Evolutionary conservation across 2,329 filamentous ascomycete species (phyloP), one percentile per base, ranked within the genome.

Genomic region (Pleoardoris graminearum): DNA sequence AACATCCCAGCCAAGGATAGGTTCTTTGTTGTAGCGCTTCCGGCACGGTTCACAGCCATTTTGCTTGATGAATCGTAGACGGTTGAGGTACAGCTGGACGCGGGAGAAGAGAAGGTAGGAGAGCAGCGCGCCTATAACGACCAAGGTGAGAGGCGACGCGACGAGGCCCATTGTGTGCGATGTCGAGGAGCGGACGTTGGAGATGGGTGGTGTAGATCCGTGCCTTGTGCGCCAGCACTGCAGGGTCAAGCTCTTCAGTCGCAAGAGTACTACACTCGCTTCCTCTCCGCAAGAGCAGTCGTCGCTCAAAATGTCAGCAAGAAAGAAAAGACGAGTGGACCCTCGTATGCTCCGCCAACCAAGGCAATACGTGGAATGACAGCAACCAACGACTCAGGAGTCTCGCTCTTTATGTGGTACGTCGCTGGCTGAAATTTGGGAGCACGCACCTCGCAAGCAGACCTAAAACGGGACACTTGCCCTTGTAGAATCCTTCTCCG

Each of bases 1-100:
- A 33, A 79, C 65, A 62, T 84, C 80, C 22, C 80, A 59, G 2
- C 83, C 84, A 3, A 85, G 69, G 49, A 86, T 60, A 0, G 77
- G 80, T 58, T 85, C 84, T 49, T 76, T 76, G 67, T 83, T 78
- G 3, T 79, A 79, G 54, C 76, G 80, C 7, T 57, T 52, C 2
- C 67, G 62, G n/a, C 75, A 73, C 7, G 75, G 74, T 43, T 79
- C 69, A 64, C 81, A 83, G 42, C 79, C 79, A 61, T 80, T 72
- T 25, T 73, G 68, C 17, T 67, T 70, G 49, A 67, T 74, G 43
- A 77, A 63, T 11, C 66, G 67, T 36, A 72, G 67, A 12, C 76
- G 74, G 39, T 56, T 60, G 44, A 70, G 59, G 54, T 72, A 73
- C 2, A 74, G 61, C 3, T 66, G 61, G 36, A 77, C 51, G 6